Base-by-base conservation (phyloP, 2,329 filamentous ascomycete genomes). In the Xylariaceae sp. region DNA sequence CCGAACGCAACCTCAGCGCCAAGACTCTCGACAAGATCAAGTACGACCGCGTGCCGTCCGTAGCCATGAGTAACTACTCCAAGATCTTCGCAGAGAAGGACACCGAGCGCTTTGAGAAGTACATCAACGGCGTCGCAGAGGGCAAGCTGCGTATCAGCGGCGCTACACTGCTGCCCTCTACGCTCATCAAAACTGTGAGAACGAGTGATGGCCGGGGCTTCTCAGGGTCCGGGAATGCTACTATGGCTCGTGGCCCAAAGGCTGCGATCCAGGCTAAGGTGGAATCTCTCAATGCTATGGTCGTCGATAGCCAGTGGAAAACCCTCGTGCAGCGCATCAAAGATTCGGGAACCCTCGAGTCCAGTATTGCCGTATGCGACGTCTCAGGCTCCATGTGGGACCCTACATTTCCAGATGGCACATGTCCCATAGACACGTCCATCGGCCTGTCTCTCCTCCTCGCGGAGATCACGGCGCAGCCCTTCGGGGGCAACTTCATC, bases 371-470 rank as follows among this genome's bases (percentile, higher is more conserved):
- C 1, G 75, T 86, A 9, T 84, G 81, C 56, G 83, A 87, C 54
- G 81, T 85, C 6, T 83, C 79, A 7, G 79, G 77, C 3, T 83
- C 80, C 40, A 86, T 86, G 83, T 0, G 0, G 0, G 0, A 0
- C 0, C 75, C 77, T 0, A 2, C 0, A 0, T 78, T 82, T 47
- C 50, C 59, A 0, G 82, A 85, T 58, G 70, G 73, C 0, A 83
- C 80, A 0, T 62, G 54, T 0, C 81, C 82, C 0, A 73, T 86
- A 67, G 77, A 86, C 65, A 77, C 77, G 7, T 71, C 83, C 3
- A 79, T 86, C 37, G 83, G 81, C 1, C 73, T 87, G 10, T 82
- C 82, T 0, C 76, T 87, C 0, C 73, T 86, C 1, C 64, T 86
- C 2, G 78, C 82, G 5, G 78, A 84, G 54, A 75, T 83, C 10